Evolutionary conservation across 495 filamentous ascomycete genomes (phyloP).

Genomic region (Immersiella caudata): DNA sequence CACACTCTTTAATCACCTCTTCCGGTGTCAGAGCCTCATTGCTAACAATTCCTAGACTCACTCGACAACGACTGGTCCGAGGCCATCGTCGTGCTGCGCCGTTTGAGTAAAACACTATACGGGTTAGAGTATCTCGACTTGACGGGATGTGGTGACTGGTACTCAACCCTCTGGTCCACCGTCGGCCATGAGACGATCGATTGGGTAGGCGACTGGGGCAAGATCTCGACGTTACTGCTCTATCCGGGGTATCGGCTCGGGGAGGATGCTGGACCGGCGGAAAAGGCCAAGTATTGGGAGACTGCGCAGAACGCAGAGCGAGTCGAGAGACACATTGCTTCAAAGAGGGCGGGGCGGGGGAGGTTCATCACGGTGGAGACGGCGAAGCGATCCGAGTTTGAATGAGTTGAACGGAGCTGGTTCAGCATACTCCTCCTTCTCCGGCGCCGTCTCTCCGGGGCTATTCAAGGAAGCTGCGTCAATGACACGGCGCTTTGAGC

Average conservation of each 20-base stretch:
- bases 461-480: neutral
- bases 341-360: slow-evolving; percentile 39
- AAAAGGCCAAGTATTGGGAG: slow-evolving; percentile 31
- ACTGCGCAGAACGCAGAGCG: slow-evolving; percentile 34
- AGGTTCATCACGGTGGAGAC: slow-evolving; percentile 46
- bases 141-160: slow-evolving; percentile 76
- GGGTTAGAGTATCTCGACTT: slow-evolving; percentile 79
- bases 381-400: slow-evolving; percentile 21
- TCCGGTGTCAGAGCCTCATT: neutral
- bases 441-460: neutral
- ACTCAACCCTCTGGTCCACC: slow-evolving; percentile 55
- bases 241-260: slow-evolving; percentile 38
- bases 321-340: slow-evolving; percentile 44
- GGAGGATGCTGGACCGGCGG: slow-evolving; percentile 25
- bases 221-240: slow-evolving; percentile 43
- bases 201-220: slow-evolving; percentile 51
- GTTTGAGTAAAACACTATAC: slow-evolving; percentile 67
- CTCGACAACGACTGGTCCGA: slow-evolving; percentile 72
- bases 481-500: neutral
- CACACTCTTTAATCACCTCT: neutral
- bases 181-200: slow-evolving; percentile 43
- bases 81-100: slow-evolving; percentile 67
- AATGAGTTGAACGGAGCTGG: neutral
- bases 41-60: slow-evolving; percentile 30
- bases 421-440: neutral